Base-by-base conservation (phyloP, 2,329 filamentous ascomycete genomes). In the Apiospora rasikravindrae region DNA sequence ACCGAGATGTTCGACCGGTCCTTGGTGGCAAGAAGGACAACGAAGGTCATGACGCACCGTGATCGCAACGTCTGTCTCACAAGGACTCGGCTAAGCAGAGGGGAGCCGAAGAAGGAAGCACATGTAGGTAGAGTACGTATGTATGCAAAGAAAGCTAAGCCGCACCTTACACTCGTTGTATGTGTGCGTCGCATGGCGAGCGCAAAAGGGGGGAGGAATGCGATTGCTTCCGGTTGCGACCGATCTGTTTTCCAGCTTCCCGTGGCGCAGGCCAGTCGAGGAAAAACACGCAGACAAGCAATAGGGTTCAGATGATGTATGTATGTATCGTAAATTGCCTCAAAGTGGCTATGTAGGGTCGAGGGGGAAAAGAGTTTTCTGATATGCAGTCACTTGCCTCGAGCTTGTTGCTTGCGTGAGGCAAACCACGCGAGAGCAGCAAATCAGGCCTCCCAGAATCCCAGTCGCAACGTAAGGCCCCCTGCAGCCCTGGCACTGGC, bases 251-350 rank as follows among this genome's bases (percentile, higher is more conserved):
- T 14, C 40, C 24, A 53, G 4, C 11, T 29, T 7, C 8, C 24
- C 11, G 47, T 16, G 51, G 16, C 14, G 51, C 51, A 57, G 51
- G 26, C 29, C 53, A 61, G 37, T 37, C 53, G 53, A 61, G 53
- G 33, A 61, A 29, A 29, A 11, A 37, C 53, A 40, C 57, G 37
- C 53, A 61, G 11, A n/a, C 10, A 61, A 37, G 33, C 16, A 22
- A n/a, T 37, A 61, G 26, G 53, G 53, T 61, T 61, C 53, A 33
- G 53, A 61, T 37, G 53, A 61, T 61, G 51, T 57, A 29, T 57
- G 51, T 5, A 37, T 61, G 53, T 33, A 61, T 11, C 22, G 51
- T 57, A 57, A 57, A 57, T 61, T 61, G 53, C 53, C 26, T 29
- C 29, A 22, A 22, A n/a, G 53, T 61, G 53, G 53, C 53, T 61